Conservation (phyloP, 83 land plant species). For the Picea engelmannii region DNA sequence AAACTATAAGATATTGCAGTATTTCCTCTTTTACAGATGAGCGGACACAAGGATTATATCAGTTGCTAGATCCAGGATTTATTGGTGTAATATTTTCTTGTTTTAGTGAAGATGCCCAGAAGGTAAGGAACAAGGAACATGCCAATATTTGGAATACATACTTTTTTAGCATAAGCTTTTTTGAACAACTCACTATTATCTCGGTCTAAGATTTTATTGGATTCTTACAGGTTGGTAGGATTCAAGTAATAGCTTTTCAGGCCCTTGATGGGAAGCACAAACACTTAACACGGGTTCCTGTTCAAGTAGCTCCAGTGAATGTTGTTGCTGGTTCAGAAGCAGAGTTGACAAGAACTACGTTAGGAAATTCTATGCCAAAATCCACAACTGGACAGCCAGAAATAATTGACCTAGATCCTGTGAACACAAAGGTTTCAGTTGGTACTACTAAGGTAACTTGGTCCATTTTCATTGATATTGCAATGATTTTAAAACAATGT, state of each 20-base stretch:
- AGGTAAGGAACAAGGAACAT: constrained; percentile 40
- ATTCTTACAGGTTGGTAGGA: constrained; percentile 77
- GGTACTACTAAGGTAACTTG: constrained; percentile 29
- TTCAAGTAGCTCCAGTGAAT: constrained; percentile 24
- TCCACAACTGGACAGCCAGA: constrained; percentile 22
- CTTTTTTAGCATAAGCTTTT: neutral
- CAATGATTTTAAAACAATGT: neutral
- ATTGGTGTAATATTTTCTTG: constrained; percentile 97
- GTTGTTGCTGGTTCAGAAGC: constrained; percentile 39
- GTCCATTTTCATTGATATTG: constrained; percentile 1
- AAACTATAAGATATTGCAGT: neutral
- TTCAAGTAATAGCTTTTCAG: constrained; percentile 96
- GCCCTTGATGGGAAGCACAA: constrained; percentile 75
- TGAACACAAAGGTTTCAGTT: constrained; percentile 36
- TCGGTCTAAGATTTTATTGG: neutral
- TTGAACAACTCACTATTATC: neutral
- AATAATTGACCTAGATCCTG: constrained; percentile 42
- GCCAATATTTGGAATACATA: neutral
- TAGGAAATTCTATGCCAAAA: constrained; percentile 22
- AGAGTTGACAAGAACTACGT: constrained; percentile 43
- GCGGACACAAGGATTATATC: constrained; percentile 91
- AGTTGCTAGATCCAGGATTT: constrained; percentile 88
- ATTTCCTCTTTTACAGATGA: constrained; percentile 58
- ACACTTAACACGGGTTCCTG: constrained; percentile 19
- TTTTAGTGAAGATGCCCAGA: constrained; percentile 82